A percentile compares a stretch with the other conserved stretches of the same genome.
Evolutionary conservation across 2,329 filamentous ascomycete genomes (phyloP).

Genomic region (Trichoderma sp.): DNA sequence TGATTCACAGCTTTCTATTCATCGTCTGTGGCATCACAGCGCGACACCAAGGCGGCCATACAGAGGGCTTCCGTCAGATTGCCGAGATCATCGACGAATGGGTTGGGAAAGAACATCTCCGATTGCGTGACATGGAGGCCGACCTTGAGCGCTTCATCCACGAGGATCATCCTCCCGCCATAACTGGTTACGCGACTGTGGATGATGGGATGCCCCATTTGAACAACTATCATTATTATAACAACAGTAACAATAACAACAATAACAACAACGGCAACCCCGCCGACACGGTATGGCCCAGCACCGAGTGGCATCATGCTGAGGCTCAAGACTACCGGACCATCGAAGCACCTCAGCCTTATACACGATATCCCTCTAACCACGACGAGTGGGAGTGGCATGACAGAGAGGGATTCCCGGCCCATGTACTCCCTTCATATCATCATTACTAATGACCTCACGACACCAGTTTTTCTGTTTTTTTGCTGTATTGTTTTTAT

Average conservation of each 20-base stretch:
- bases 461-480: background rate
- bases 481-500: background rate
- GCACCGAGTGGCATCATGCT: conserved; percentile 1
- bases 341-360: conserved; percentile 16
- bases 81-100: conserved; percentile 62
- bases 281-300: conserved; percentile 7
- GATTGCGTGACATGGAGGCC: conserved; percentile 61
- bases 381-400: conserved; percentile 38
- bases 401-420: conserved; percentile 37
- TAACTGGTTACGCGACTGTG: background rate
- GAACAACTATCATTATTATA: background rate
- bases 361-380: conserved; percentile 5
- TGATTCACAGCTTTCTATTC: conserved; percentile 68
- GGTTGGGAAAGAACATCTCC: conserved; percentile 57
- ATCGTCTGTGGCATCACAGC: conserved; percentile 62
- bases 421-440: conserved; percentile 10
- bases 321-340: conserved; percentile 11
- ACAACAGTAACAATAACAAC: background rate
- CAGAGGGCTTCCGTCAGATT: conserved; percentile 59
- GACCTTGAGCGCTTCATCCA: conserved; percentile 57
- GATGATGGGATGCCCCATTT: background rate
- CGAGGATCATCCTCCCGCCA: conserved; percentile 21
- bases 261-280: background rate
- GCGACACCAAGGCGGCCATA: conserved; percentile 58
- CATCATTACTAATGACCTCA: background rate